These are phyloP conservation scores for Geranium incanum DNA, from an alignment of 441 rosid genomes.

Conservation along the genomic window DNA sequence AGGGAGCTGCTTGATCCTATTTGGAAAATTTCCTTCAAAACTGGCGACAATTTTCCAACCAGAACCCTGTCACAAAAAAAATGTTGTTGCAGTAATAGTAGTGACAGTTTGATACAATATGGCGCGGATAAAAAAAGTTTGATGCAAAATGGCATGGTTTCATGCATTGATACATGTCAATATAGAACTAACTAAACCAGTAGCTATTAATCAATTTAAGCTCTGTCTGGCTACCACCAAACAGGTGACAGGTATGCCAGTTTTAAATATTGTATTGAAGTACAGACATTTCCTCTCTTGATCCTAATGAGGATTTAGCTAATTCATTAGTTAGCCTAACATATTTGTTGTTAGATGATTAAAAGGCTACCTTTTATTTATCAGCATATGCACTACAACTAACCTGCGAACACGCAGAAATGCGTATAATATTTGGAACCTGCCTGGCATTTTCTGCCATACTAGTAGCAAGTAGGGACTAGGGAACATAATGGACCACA, in stretches of 20 bases:
- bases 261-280: not conserved
- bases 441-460: not conserved
- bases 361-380: not conserved
- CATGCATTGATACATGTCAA: too few relatives aligned
- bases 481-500: not conserved
- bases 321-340: not conserved
- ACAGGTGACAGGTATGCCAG: not conserved
- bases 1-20: constrained; percentile 86
- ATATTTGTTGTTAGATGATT: not conserved
- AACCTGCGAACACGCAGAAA: not conserved
- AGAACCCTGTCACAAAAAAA: constrained; percentile 52
- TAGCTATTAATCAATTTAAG: not conserved
- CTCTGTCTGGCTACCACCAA: not conserved
- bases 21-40: constrained; percentile 91
- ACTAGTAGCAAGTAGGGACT: too few relatives aligned
- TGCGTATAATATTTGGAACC: not conserved
- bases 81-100: not conserved
- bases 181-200: not conserved
- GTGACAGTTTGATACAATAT: not conserved
- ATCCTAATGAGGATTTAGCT: not conserved
- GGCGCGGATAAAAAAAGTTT: not conserved
- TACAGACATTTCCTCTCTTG: not conserved
- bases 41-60: constrained; percentile 97
- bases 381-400: not conserved
- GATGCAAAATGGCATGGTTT: not conserved